Conservation (phyloP, 139 green algal genomes). For the Auxenochlorella pyrenoidosa region DNA sequence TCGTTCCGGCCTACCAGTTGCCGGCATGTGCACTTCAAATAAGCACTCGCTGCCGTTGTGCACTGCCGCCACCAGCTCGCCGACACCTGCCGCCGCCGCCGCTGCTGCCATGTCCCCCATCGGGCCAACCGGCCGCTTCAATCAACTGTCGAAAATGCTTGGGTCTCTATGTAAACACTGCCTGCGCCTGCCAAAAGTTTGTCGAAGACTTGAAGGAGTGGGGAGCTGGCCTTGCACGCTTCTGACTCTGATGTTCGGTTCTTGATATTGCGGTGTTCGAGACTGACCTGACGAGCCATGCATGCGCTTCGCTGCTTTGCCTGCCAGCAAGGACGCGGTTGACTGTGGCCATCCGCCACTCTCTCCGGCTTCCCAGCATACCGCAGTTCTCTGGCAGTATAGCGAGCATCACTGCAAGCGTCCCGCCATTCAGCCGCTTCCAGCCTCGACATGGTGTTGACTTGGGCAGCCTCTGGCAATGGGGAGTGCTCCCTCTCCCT, state of each 20-base stretch:
- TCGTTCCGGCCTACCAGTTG: neutral
- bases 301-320: neutral
- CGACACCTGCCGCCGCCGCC: neutral
- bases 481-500: neutral
- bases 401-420: neutral
- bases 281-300: neutral
- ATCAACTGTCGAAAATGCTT: neutral
- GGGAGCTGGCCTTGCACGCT: too few relatives aligned
- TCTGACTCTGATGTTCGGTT: too few relatives aligned
- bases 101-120: neutral
- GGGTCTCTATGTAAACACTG: too few relatives aligned
- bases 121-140: neutral
- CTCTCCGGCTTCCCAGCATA: neutral
- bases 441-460: neutral
- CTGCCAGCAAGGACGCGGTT: neutral
- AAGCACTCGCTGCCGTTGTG: neutral
- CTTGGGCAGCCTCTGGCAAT: neutral
- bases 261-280: neutral
- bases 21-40: neutral
- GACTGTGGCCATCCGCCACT: neutral
- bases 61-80: conserved; percentile 7
- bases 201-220: too few relatives aligned
- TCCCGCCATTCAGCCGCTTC: neutral
- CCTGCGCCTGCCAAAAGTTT: too few relatives aligned
- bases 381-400: too few relatives aligned